A percentile compares a stretch with the other conserved stretches of the same genome.
phyloP scores from a whole-genome alignment of 345 rosid species.

The Chamaenerion angustifolium region DNA sequence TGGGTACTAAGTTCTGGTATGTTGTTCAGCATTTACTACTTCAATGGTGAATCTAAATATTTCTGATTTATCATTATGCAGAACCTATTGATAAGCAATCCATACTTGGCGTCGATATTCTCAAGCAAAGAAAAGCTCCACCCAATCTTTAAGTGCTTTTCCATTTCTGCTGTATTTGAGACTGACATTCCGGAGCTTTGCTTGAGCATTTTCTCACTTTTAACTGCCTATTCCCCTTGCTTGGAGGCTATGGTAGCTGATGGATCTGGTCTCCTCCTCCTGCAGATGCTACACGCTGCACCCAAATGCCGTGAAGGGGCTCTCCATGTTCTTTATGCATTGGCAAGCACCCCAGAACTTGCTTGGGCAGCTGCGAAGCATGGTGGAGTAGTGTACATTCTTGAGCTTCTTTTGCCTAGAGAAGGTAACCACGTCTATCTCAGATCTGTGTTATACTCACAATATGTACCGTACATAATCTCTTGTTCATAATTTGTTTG shows the following conservation, averaged over 20 bases:
- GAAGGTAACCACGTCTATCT: conserved; percentile 39
- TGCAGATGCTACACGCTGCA: conserved; percentile 93
- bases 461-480: too few relatives aligned
- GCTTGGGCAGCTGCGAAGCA: conserved; percentile 99
- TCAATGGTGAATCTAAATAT: neutral
- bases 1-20: too few relatives aligned
- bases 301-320: conserved; percentile 88
- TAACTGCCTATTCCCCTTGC: conserved; percentile 91
- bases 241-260: conserved; percentile 99
- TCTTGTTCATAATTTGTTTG: too few relatives aligned
- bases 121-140: conserved; percentile 74
- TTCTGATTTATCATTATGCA: conserved; percentile 16
- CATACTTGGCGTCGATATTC: conserved; percentile 82
- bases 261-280: conserved; percentile 90
- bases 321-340: conserved; percentile 96
- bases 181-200: conserved; percentile 84
- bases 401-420: conserved; percentile 84
- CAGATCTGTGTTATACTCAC: neutral
- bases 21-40: too few relatives aligned
- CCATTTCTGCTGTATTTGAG: conserved; percentile 58
- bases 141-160: conserved; percentile 93
- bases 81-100: conserved; percentile 77
- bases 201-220: conserved; percentile 67
- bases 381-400: conserved; percentile 94
- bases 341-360: conserved; percentile 96